Evolutionary conservation across 2,329 filamentous ascomycete species (phyloP).

Genomic region (Allantophomopsis lycopodina): DNA sequence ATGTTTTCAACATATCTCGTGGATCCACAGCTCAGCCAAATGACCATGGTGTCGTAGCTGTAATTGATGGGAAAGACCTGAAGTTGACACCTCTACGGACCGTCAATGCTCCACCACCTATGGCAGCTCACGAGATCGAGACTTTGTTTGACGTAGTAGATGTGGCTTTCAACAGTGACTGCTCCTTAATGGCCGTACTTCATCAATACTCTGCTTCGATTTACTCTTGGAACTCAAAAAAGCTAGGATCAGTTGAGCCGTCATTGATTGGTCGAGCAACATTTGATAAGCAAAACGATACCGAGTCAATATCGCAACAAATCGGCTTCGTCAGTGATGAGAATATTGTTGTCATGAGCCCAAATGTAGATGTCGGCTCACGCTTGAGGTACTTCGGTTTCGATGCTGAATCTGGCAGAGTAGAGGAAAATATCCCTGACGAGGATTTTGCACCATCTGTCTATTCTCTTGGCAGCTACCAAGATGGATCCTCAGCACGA

Average conservation of each 20-base stretch:
- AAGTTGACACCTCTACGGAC: conserved; percentile 77
- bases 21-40: conserved; percentile 58
- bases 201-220: conserved; percentile 53
- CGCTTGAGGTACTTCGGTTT: conserved; percentile 12
- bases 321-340: conserved; percentile 12
- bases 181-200: conserved; percentile 56
- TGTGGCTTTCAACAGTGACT: conserved; percentile 55
- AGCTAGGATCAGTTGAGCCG: conserved; percentile 32
- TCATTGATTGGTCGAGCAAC: conserved; percentile 24
- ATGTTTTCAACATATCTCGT: conserved; percentile 50
- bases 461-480: conserved; percentile 5
- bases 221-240: conserved; percentile 53
- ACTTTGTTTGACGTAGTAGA: conserved; percentile 54
- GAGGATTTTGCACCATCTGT: conserved; percentile 4
- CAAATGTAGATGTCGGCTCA: conserved; percentile 4
- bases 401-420: conserved; percentile 12
- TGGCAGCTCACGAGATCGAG: conserved; percentile 66
- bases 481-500: conserved; percentile 10
- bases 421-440: conserved; percentile 5
- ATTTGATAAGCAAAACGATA: conserved; percentile 19
- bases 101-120: conserved; percentile 83
- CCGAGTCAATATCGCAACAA: conserved; percentile 10
- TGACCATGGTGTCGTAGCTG: conserved; percentile 68
- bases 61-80: conserved; percentile 67
- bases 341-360: conserved; percentile 10